These are phyloP conservation scores for Rhodamnia rubescens DNA, from an alignment of 345 rosid species.

Conservation along the genomic window DNA sequence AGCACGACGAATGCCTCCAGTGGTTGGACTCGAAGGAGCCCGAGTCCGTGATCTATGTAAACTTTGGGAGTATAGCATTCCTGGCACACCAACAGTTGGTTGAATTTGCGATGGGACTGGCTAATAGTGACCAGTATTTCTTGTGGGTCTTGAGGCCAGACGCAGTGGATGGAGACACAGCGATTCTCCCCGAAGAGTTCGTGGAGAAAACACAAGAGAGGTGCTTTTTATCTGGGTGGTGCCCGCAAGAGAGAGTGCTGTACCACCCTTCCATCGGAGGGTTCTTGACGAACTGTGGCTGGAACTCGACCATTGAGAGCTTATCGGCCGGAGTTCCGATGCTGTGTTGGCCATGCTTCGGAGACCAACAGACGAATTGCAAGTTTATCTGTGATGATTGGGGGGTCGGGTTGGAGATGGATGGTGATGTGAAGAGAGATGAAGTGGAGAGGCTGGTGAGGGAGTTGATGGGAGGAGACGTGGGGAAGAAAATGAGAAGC, in stretches of 20 bases:
- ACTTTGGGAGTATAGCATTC: neutral
- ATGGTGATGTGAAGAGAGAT: conserved; percentile 16
- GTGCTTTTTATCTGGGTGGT: conserved; percentile 4
- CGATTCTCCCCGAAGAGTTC: neutral
- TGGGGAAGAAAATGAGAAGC: conserved; percentile 8
- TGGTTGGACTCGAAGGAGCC: neutral
- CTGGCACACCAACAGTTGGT: neutral
- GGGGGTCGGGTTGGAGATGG: conserved; percentile 13
- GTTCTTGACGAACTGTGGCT: conserved; percentile 11
- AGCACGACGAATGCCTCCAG: neutral
- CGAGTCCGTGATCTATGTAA: neutral
- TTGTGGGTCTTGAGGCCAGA: conserved; percentile 7
- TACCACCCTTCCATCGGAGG: neutral
- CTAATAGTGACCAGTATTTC: conserved; percentile 3
- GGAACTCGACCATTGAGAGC: conserved; percentile 17
- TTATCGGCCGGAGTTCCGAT: neutral
- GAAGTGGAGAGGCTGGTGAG: conserved; percentile 16
- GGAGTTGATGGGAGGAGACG: conserved; percentile 21
- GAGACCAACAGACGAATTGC: conserved; percentile 10
- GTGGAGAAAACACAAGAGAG: neutral
- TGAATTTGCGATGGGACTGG: conserved; percentile 10
- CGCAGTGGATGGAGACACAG: neutral
- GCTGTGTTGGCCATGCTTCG: conserved; percentile 13
- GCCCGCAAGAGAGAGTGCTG: conserved; percentile 5
- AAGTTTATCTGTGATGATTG: conserved; percentile 16